A percentile compares a stretch with the other conserved stretches of the same genome.
These are phyloP conservation scores for Pichia cabralensis DNA, from an alignment of 805 yeast species.

Conservation along the genomic window DNA sequence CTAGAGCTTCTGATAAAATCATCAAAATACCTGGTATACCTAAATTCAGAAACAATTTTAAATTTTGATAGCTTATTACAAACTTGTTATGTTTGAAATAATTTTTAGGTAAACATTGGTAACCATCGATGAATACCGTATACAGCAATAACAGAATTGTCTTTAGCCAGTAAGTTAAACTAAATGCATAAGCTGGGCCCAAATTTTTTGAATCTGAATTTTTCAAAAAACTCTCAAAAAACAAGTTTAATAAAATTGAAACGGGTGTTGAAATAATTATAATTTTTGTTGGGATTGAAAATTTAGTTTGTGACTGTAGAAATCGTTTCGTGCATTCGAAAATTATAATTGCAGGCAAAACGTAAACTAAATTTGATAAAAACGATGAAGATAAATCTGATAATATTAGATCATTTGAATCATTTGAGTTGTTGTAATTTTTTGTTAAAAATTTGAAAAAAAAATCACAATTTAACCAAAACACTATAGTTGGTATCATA, in stretches of 20 bases:
- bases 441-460: slow-evolving; percentile 32
- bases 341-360: slow-evolving; percentile 58
- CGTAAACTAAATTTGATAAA: slow-evolving; percentile 41
- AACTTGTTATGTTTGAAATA: slow-evolving; percentile 25
- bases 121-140: slow-evolving; percentile 49
- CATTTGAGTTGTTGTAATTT: background rate
- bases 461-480: slow-evolving; percentile 48
- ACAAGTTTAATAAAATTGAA: slow-evolving; percentile 48
- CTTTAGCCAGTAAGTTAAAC: slow-evolving; percentile 62
- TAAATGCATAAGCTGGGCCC: slow-evolving; percentile 57
- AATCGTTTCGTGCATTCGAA: slow-evolving; percentile 65
- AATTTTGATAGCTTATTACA: background rate
- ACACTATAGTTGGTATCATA: slow-evolving; percentile 43
- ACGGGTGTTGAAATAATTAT: slow-evolving; percentile 59
- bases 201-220: slow-evolving; percentile 18
- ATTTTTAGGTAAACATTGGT: slow-evolving; percentile 47
- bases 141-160: slow-evolving; percentile 43
- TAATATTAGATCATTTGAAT: slow-evolving; percentile 28
- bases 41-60: slow-evolving; percentile 29
- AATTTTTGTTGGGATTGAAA: slow-evolving; percentile 65
- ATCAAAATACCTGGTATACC: slow-evolving; percentile 45
- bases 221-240: slow-evolving; percentile 54
- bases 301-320: slow-evolving; percentile 66
- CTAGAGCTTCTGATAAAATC: slow-evolving; percentile 49
- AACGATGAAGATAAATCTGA: slow-evolving; percentile 44